These are phyloP conservation scores for Aspergillus sp. DNA, from an alignment of 2,329 filamentous ascomycete species.

Conservation along the genomic window DNA sequence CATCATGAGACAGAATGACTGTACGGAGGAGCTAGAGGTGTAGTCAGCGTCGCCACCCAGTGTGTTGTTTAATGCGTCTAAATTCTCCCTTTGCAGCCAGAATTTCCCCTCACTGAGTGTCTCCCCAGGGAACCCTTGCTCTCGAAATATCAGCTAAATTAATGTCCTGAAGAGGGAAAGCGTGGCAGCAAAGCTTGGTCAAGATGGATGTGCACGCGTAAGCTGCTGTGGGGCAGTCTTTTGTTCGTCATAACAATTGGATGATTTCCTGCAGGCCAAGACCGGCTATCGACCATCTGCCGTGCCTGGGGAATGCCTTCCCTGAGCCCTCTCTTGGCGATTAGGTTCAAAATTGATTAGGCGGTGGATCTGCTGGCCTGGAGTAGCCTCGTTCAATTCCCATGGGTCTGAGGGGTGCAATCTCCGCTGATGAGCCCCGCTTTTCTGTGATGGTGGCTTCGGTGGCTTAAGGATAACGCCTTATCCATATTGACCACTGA, in stretches of 20 bases:
- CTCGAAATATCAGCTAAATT: slow-evolving; percentile 4
- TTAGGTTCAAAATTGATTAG: slow-evolving; percentile 12
- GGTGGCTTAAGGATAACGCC: slow-evolving; percentile 10
- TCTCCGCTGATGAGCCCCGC: slow-evolving; percentile 4
- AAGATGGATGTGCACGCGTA: slow-evolving; percentile 39
- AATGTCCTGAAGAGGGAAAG: slow-evolving; percentile 21
- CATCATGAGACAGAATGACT: too few relatives aligned
- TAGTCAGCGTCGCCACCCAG: background rate
- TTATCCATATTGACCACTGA: background rate
- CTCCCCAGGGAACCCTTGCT: slow-evolving; percentile 12
- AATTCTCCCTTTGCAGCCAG: background rate
- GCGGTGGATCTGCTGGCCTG: background rate
- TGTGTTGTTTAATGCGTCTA: background rate
- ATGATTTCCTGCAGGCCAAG: slow-evolving; percentile 36
- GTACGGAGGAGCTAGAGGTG: background rate
- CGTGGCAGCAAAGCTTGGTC: slow-evolving; percentile 18
- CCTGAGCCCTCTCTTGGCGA: slow-evolving; percentile 3
- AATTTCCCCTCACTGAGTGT: background rate
- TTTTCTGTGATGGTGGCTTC: slow-evolving; percentile 5
- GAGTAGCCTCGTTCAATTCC: background rate
- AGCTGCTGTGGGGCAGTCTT: slow-evolving; percentile 30
- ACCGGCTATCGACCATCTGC: slow-evolving; percentile 47
- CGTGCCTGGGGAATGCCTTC: slow-evolving; percentile 30
- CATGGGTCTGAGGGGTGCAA: slow-evolving; percentile 5
- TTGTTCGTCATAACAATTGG: slow-evolving; percentile 29